Conservation (phyloP, 345 rosid species). For the Brassica juncea region DNA sequence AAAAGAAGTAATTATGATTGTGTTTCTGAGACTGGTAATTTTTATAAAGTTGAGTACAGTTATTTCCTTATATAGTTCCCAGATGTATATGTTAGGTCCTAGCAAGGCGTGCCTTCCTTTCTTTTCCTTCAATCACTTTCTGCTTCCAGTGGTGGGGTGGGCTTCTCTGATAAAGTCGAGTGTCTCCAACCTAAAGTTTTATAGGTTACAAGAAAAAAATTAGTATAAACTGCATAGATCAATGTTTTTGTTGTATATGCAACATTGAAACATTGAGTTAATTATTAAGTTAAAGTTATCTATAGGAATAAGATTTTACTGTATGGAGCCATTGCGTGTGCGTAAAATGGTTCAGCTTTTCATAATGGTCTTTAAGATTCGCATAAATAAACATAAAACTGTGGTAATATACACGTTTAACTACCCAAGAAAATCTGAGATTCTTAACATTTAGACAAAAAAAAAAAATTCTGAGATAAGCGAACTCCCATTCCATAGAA, state of each 20-base stretch:
- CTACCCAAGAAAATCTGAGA: slow-evolving; percentile 30
- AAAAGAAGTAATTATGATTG: slow-evolving; percentile 13
- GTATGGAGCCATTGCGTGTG: slow-evolving; percentile 38
- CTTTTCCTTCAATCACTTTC: slow-evolving; percentile 29
- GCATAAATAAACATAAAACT: slow-evolving; percentile 12
- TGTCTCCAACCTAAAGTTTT: slow-evolving; percentile 1
- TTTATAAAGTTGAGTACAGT: slow-evolving; percentile 32
- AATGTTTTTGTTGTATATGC: not conserved
- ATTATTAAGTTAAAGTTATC: not conserved
- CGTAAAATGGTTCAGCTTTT: slow-evolving; percentile 41
- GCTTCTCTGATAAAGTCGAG: slow-evolving; percentile 6
- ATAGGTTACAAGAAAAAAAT: not conserved
- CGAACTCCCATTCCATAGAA: not conserved
- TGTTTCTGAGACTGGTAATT: not conserved
- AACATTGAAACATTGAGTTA: not conserved
- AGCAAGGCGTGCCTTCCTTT: slow-evolving; percentile 29
- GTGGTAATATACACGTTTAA: slow-evolving; percentile 31
- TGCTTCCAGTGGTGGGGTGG: slow-evolving; percentile 15
- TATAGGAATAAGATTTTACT: slow-evolving; percentile 21
- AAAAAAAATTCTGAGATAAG: slow-evolving; percentile 25
- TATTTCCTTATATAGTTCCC: slow-evolving; percentile 29
- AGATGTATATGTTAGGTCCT: slow-evolving; percentile 6
- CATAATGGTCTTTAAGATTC: slow-evolving; percentile 34
- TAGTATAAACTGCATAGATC: not conserved
- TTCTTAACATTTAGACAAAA: not conserved